Percentiles rank a stretch among this genome's conserved stretches.
phyloP scores from a whole-genome alignment of 2,329 filamentous ascomycete species.

The Alternaria viburni region DNA sequence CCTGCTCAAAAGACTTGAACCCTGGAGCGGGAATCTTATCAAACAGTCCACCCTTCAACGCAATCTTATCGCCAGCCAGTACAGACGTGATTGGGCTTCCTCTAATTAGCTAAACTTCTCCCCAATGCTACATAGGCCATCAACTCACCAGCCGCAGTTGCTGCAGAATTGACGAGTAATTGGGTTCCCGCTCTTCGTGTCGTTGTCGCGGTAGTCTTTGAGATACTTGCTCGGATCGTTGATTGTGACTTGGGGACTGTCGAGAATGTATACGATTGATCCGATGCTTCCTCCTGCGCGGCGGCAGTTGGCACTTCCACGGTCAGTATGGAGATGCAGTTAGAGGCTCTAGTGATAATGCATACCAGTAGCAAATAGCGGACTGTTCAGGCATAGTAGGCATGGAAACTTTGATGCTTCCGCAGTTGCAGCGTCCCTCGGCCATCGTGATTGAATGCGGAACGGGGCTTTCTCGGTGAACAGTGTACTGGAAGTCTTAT shows the following conservation, averaged over 20 bases:
- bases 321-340: not conserved
- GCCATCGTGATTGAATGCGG: slow-evolving; percentile 16
- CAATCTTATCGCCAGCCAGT: slow-evolving; percentile 19
- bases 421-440: slow-evolving; percentile 43
- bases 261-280: slow-evolving; percentile 31
- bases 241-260: slow-evolving; percentile 26
- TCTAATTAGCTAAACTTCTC: slow-evolving; percentile 1
- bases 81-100: slow-evolving; percentile 31
- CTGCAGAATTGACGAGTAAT: slow-evolving; percentile 38
- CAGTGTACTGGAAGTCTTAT: not conserved
- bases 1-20: slow-evolving; percentile 23
- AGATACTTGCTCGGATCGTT: slow-evolving; percentile 26
- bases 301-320: slow-evolving; percentile 36
- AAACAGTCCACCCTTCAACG: slow-evolving; percentile 38
- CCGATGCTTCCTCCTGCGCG: slow-evolving; percentile 31
- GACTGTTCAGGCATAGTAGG: slow-evolving; percentile 28
- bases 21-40: slow-evolving; percentile 23
- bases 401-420: slow-evolving; percentile 34
- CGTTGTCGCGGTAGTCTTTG: slow-evolving; percentile 35
- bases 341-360: too few relatives aligned
- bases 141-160: slow-evolving; percentile 37
- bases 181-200: slow-evolving; percentile 36
- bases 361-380: slow-evolving; percentile 40
- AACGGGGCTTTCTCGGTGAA: not conserved
- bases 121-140: not conserved